These are phyloP conservation scores for Starmerella stigmatis DNA, from an alignment of 805 yeast species.

Conservation along the genomic window DNA sequence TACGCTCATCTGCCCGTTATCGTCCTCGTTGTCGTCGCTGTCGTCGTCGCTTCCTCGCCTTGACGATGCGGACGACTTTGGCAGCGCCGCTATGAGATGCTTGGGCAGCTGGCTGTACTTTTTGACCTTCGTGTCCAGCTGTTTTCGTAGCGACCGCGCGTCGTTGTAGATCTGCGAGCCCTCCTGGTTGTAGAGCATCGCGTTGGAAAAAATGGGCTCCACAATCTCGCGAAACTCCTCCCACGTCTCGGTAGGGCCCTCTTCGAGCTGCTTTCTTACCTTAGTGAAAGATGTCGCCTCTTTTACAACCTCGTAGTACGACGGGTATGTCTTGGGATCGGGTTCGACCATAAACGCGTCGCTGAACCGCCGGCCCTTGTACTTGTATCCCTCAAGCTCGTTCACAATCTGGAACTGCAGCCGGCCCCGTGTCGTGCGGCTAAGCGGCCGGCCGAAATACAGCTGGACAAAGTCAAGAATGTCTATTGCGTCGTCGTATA, in stretches of 20 bases:
- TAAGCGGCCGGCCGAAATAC: conserved; percentile 34
- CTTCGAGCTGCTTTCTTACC: conserved; percentile 44
- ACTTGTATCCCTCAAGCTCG: conserved; percentile 25
- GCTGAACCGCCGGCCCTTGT: conserved; percentile 40
- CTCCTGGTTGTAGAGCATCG: conserved; percentile 66
- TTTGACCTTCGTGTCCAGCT: conserved; percentile 32
- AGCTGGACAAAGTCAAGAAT: conserved; percentile 48
- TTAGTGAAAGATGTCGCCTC: conserved; percentile 63
- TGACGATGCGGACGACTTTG: conserved; percentile 8
- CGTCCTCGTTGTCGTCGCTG: conserved; percentile 3
- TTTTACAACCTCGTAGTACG: conserved; percentile 61
- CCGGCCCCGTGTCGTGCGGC: conserved; percentile 18
- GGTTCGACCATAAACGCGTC: conserved; percentile 71
- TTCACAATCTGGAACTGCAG: conserved; percentile 22
- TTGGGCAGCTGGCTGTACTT: conserved; percentile 21
- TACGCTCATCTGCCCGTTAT: conserved; percentile 10
- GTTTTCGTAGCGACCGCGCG: conserved; percentile 48
- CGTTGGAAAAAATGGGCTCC: conserved; percentile 61
- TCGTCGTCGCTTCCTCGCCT: neutral
- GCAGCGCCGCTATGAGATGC: conserved; percentile 15
- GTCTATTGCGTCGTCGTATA: conserved; percentile 53
- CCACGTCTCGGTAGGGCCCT: conserved; percentile 44
- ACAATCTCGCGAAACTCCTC: conserved; percentile 51
- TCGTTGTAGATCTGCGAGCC: conserved; percentile 62
- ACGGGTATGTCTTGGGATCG: conserved; percentile 61